These are phyloP conservation scores for Mycena galericulata DNA, from an alignment of 768 basidiomycete species.

Conservation along the genomic window DNA sequence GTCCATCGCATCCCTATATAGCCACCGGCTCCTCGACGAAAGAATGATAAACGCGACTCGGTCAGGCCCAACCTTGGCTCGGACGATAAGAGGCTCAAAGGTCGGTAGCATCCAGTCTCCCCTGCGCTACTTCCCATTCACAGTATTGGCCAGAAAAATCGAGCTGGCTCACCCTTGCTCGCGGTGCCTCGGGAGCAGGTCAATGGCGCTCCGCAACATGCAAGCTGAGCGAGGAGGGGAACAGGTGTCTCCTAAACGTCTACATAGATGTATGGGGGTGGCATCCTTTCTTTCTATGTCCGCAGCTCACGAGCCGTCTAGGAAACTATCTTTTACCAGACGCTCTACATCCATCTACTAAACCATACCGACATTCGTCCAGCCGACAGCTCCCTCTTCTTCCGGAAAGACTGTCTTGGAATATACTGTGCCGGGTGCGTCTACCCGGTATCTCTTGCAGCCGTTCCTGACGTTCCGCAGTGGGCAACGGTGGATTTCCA, in stretches of 20 bases:
- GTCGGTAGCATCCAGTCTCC: constrained; percentile 45
- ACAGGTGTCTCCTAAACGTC: constrained; percentile 75
- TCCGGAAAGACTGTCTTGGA: constrained; percentile 79
- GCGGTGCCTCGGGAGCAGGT: constrained; percentile 60
- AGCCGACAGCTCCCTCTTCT: constrained; percentile 81
- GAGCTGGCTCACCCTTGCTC: constrained; percentile 75
- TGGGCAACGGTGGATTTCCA: constrained; percentile 70
- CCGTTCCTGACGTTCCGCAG: constrained; percentile 46
- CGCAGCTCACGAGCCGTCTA: constrained; percentile 47
- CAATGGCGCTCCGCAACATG: constrained; percentile 83
- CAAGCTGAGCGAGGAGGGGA: constrained; percentile 75
- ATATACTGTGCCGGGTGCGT: constrained; percentile 73
- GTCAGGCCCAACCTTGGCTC: constrained; percentile 50
- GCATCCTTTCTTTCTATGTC: background rate
- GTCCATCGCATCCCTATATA: constrained; percentile 30
- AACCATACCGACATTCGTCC: constrained; percentile 86
- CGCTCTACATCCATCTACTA: constrained; percentile 77
- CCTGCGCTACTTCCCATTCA: constrained; percentile 4
- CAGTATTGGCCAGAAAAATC: constrained; percentile 66
- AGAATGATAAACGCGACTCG: constrained; percentile 65
- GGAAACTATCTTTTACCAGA: constrained; percentile 81
- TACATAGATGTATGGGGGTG: constrained; percentile 73
- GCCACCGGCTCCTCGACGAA: constrained; percentile 62
- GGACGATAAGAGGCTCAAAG: constrained; percentile 72
- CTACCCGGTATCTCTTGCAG: constrained; percentile 6